phyloP scores from a whole-genome alignment of 2,329 filamentous ascomycete genomes.

The Aureobasidium leucospermi region DNA sequence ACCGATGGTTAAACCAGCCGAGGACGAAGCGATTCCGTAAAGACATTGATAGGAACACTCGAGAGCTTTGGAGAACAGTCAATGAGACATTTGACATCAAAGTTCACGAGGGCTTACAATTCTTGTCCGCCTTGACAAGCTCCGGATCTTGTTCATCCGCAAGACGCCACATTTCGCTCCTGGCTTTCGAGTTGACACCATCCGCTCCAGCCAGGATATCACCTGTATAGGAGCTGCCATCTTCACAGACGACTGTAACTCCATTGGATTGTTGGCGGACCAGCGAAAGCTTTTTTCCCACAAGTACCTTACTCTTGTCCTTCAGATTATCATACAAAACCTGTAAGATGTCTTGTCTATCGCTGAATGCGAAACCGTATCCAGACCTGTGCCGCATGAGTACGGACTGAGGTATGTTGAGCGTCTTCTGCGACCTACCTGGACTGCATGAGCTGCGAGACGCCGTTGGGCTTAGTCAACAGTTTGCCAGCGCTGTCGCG shows the following conservation, averaged over 20 bases:
- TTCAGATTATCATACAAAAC: constrained; percentile 19
- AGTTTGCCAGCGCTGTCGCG: neutral
- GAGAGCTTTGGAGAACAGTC: constrained; percentile 15
- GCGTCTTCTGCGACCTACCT: neutral
- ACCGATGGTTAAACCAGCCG: constrained; percentile 17
- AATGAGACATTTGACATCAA: neutral
- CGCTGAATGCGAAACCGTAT: constrained; percentile 22
- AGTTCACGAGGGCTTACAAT: neutral
- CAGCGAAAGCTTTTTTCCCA: neutral
- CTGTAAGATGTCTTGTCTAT: constrained; percentile 23
- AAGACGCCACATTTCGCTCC: constrained; percentile 23
- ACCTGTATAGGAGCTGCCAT: constrained; percentile 16
- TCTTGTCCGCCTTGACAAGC: constrained; percentile 18
- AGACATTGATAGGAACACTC: constrained; percentile 27
- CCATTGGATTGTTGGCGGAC: constrained; percentile 1
- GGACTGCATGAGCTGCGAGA: neutral
- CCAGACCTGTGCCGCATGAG: constrained; percentile 7
- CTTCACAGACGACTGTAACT: constrained; percentile 9
- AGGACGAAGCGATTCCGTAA: constrained; percentile 33
- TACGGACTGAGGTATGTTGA: neutral
- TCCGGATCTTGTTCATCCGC: constrained; percentile 15
- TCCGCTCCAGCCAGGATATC: constrained; percentile 25
- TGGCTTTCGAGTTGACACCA: constrained; percentile 22
- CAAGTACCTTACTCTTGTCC: constrained; percentile 17
- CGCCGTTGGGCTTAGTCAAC: neutral